These are phyloP conservation scores for Hygrocybe coccinea DNA, from an alignment of 768 basidiomycete genomes.

Conservation along the genomic window DNA sequence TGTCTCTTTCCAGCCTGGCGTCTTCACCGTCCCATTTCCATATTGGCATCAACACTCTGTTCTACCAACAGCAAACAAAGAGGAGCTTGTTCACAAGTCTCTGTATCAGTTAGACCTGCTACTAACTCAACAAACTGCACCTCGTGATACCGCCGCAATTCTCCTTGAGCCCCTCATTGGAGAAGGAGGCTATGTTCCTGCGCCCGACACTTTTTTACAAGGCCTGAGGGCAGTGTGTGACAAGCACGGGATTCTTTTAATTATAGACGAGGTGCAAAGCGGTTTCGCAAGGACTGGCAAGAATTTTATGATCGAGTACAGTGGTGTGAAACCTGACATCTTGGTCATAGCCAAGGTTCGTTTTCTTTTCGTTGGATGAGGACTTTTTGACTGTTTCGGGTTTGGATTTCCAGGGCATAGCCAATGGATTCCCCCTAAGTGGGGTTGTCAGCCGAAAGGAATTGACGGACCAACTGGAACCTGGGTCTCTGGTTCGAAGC, in stretches of 20 bases:
- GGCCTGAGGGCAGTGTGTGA: conserved; percentile 85
- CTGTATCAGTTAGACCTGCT: conserved; percentile 81
- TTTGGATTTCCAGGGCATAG: conserved; percentile 61
- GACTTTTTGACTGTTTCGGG: neutral
- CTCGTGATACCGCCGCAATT: conserved; percentile 88
- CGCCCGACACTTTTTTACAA: conserved; percentile 71
- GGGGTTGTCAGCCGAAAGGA: conserved; percentile 78
- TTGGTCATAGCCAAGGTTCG: conserved; percentile 81
- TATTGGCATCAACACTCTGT: conserved; percentile 86
- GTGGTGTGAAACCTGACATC: conserved; percentile 83
- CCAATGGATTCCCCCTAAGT: conserved; percentile 92
- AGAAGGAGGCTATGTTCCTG: conserved; percentile 93
- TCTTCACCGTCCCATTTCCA: conserved; percentile 77
- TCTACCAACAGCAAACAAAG: conserved; percentile 48
- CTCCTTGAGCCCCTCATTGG: conserved; percentile 90
- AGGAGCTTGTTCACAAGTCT: conserved; percentile 55
- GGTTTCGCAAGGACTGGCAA: conserved; percentile 88
- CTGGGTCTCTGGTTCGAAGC: conserved; percentile 68
- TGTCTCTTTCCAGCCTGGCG: conserved; percentile 59
- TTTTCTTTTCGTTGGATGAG: neutral
- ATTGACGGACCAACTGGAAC: conserved; percentile 69
- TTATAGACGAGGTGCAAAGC: conserved; percentile 83
- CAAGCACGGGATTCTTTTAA: conserved; percentile 76
- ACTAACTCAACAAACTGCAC: conserved; percentile 69
- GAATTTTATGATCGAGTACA: conserved; percentile 77